Base-by-base conservation (phyloP, 2,329 filamentous ascomycete species). In the Phoma sp. region DNA sequence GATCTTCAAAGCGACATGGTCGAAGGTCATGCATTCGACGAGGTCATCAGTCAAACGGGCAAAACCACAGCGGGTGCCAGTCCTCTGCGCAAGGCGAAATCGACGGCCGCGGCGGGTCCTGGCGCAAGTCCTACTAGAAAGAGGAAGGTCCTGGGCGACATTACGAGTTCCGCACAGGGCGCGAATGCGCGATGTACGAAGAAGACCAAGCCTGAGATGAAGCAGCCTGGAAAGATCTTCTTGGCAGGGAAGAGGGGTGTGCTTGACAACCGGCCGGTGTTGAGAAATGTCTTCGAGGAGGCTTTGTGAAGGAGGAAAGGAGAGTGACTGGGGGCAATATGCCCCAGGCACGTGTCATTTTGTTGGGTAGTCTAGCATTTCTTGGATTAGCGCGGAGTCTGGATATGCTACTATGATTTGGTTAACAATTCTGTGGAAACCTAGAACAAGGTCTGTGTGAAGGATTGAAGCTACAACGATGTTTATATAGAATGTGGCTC, bases 211-310 rank as follows among this genome's bases (percentile, higher is more conserved):
- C 53, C 52, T 11, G 73, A 74, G 55, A 79, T 76, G 40, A 81
- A 75, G 59, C 76, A 78, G 44, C 85, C 86, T 1, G 85, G 79
- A 60, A 86, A 84, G 66, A 80, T 86, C 40, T 86, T 86, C 0
- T 82, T 83, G 46, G 84, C 82, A 60, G 80, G 77, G 9, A 68
- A 79, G 51, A 77, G 75, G 61, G 78, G 82, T 29, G 76, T 93
- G 54, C 73, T 91, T 61, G 86, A 85, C 54, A 85, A 83, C 32
- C 86, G 86, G 66, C 84, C 86, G 32, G 82, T 96, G 50, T 80
- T 93, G 68, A 84, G 85, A 69, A 89, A 93, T 79, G 86, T 96
- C 60, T 79, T 92, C 64, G 91, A 95, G 75, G 90, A 54, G 5
- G 64, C 67, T 18, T 18, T 18, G 18, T 18, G 18, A 18, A 18